Evolutionary conservation across 495 filamentous ascomycete genomes (phyloP), one percentile per base, ranked within the genome.

Genomic region (Xylaria nigripes): DNA sequence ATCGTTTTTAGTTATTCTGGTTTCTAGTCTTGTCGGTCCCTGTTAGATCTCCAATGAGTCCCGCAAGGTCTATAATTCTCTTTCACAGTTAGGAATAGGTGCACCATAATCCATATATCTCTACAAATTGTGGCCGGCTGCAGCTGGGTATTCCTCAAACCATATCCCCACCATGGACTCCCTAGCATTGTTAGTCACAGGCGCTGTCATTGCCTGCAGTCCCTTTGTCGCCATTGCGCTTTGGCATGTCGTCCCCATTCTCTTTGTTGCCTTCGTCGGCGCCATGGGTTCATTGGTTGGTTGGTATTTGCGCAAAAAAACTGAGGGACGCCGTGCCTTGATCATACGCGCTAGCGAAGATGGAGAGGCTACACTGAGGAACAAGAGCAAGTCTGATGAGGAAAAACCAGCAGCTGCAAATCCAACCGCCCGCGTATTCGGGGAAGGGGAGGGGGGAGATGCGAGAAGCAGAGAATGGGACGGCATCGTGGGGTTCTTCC

Each of bases 401-500:
- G 50, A 6, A 44, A 19, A 16, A 4, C 18, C 7, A 9, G 3
- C 42, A 58, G 58, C 56, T 64, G 59, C 24, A 77, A 83, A 29
- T 83, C 88, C 61, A 83, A 84, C 47, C 84, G 83, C 21, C 91
- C 86, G 87, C 84, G 92, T 72, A 40, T 74, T 76, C 6, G 68
- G 70, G 29, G 82, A 81, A 57, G 76, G 79, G 22, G 75, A 69
- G 61, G 76, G 74, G 54, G 76, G 79, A 16, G 75, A 68, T 12
- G 83, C 81, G 58, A 75, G 79, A 16, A 68, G 69, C 50, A 60
- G 74, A 65, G 81, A 86, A 10, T 95, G 86, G 86, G 74, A 84
- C 57, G 90, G 90, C 4, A 72, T 96, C 25, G 81, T 96, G 36
- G 93, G 91, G 16, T 97, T 98, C 79, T 95, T 98, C 63, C 93